Conservation (phyloP, 257 asterid genomes). For the Handroanthus guayacan region DNA sequence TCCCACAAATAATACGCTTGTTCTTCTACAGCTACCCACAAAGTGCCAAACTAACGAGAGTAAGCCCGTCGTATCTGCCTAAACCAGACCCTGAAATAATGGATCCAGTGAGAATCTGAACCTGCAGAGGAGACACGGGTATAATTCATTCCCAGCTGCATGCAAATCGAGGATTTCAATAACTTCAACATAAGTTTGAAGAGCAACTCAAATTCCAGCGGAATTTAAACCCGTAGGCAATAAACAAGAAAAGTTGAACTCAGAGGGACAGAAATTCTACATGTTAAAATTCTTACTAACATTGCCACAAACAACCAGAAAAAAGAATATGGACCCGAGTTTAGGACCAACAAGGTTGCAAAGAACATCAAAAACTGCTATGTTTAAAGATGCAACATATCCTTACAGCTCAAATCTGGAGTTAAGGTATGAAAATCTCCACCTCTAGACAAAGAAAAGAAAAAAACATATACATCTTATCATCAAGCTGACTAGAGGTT, state of each 20-base stretch:
- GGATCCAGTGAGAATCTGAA: constrained; percentile 32
- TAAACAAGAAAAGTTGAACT: not conserved
- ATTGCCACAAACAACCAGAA: constrained; percentile 8
- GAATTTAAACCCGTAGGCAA: constrained; percentile 2
- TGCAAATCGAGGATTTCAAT: constrained; percentile 11
- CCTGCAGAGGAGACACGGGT: constrained; percentile 24
- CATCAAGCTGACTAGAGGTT: not conserved
- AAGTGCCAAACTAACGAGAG: constrained; percentile 3
- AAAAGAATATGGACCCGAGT: not conserved
- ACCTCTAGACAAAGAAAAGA: too few relatives aligned
- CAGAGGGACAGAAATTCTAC: not conserved
- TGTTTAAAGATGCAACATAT: not conserved
- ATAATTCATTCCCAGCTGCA: constrained; percentile 18
- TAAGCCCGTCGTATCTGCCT: constrained; percentile 12
- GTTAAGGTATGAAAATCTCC: too few relatives aligned
- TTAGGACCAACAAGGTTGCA: not conserved
- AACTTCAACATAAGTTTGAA: not conserved
- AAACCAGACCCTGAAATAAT: constrained; percentile 15
- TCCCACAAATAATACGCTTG: constrained; percentile 18
- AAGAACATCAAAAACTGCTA: not conserved
- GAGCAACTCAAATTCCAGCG: constrained; percentile 4
- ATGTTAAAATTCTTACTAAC: not conserved
- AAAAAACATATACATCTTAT: not conserved
- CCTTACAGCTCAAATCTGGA: not conserved
- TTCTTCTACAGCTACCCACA: constrained; percentile 17